Evolutionary conservation across 1,139 yeast genomes (phyloP), one percentile per base, ranked within the genome.

Genomic region (Pneumocystis jirovecii): DNA sequence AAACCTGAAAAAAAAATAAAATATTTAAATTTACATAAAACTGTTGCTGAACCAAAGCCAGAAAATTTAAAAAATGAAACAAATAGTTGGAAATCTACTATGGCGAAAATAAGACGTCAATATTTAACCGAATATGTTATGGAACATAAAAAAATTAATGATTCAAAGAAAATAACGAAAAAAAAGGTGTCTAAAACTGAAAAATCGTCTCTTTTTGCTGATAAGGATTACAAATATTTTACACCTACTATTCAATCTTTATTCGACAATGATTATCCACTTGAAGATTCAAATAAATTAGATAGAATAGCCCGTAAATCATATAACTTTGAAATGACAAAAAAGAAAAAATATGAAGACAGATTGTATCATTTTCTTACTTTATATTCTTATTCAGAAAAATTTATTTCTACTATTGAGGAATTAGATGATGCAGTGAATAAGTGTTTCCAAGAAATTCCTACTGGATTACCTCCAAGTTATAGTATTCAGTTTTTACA

Each of bases 241-340:
- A 19, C 62, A 25, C 66, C 66, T 19, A 61, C 66, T 12, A 65
- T 65, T 56, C 63, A 63, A 19, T 40, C 57, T n/a, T 37, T 63
- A 8, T 25, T 65, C 12, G 65, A 64, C 17, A 44, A 45, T 40
- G 66, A 65, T 31, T 65, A 65, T 45, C 66, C 66, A n/a, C 25
- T 65, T 31, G 31, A 15, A 15, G 65, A 65, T 25, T 2, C 39
- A 29, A 45, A 63, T 61, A 59, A 63, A 17, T 59, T 37, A 2
- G 61, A 50, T 25, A 57, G 63, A 29, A 59, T 29, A 21, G 21
- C 29, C 7, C 34, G 50, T 59, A 59, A 63, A 37, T 42, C n/a
- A 15, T 17, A 19, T 15, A 63, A 63, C 40, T 25, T 63, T 40
- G 31, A 31, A 21, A 60, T 40, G 29, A 60, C 44, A 12, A 65